Percentiles rank a stretch among this genome's conserved stretches.
Conservation (phyloP, 1,284 basidiomycete species). For the Ustilago lituana region DNA sequence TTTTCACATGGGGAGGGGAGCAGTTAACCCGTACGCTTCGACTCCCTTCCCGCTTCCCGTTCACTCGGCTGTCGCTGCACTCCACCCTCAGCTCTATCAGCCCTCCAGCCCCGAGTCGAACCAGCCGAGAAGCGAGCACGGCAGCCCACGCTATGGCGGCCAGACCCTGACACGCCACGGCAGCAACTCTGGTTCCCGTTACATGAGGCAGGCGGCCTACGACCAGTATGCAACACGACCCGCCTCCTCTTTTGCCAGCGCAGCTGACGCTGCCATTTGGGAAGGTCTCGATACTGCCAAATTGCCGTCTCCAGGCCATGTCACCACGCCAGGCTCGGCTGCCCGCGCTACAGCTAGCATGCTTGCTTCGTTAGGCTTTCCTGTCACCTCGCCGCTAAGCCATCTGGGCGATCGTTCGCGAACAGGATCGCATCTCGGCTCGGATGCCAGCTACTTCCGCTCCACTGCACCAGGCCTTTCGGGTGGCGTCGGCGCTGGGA, state of each 20-base stretch:
- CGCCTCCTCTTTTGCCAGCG: conserved; percentile 15
- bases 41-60: conserved; percentile 50
- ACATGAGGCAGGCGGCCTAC: conserved; percentile 13
- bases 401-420: conserved; percentile 44
- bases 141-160: conserved; percentile 50
- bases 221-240: conserved; percentile 27
- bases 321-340: conserved; percentile 36
- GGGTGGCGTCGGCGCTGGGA: conserved; percentile 16
- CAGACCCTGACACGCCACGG: conserved; percentile 44
- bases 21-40: conserved; percentile 54
- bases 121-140: conserved; percentile 54
- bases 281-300: conserved; percentile 50
- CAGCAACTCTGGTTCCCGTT: conserved; percentile 43
- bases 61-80: conserved; percentile 51
- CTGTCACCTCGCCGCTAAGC: conserved; percentile 45
- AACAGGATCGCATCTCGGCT: conserved; percentile 24
- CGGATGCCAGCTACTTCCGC: conserved; percentile 48
- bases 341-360: conserved; percentile 39
- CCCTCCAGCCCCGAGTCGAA: conserved; percentile 58
- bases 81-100: conserved; percentile 48
- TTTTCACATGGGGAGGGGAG: conserved; percentile 56
- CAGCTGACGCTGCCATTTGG: conserved; percentile 49
- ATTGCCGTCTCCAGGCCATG: conserved; percentile 41
- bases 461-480: conserved; percentile 40
- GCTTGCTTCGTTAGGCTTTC: conserved; percentile 44